A percentile compares a stretch with the other conserved stretches of the same genome.
phyloP scores from a whole-genome alignment of 352 stramenopile species.

The Phytophthora citrophthora region DNA sequence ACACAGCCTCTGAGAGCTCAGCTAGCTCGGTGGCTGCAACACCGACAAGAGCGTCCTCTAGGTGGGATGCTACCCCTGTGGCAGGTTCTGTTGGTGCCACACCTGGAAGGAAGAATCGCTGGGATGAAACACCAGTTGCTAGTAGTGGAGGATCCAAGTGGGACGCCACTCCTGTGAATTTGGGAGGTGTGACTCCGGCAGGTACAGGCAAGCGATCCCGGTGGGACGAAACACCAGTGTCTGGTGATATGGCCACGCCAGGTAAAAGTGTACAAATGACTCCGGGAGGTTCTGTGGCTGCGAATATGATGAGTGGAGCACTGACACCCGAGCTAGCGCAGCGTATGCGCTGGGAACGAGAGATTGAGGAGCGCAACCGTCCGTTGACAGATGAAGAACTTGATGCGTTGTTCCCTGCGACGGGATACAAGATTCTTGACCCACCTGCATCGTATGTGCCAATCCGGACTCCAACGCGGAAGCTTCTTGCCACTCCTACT shows the following conservation, averaged over 20 bases:
- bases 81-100: conserved; percentile 40
- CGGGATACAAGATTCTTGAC: conserved; percentile 96
- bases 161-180: conserved; percentile 92
- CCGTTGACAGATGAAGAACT: conserved; percentile 96
- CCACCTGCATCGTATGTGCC: conserved; percentile 96
- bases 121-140: conserved; percentile 80
- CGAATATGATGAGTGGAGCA: conserved; percentile 67
- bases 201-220: conserved; percentile 89
- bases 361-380: conserved; percentile 98
- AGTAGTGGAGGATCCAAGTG: conserved; percentile 79
- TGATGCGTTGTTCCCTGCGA: conserved; percentile 96
- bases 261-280: conserved; percentile 71
- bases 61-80: conserved; percentile 79
- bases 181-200: conserved; percentile 57
- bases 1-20: conserved; percentile 60
- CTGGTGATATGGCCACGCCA: conserved; percentile 56
- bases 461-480: conserved; percentile 94
- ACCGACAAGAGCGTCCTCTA: conserved; percentile 62
- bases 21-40: conserved; percentile 43
- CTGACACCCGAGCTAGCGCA: conserved; percentile 93
- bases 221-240: conserved; percentile 97
- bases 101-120: conserved; percentile 78
- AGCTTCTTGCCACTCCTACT: conserved; percentile 96
- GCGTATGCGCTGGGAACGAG: conserved; percentile 93
- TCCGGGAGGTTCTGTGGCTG: conserved; percentile 61